Conservation (phyloP, 331 rosid species). For the Prunus yedoensis region DNA sequence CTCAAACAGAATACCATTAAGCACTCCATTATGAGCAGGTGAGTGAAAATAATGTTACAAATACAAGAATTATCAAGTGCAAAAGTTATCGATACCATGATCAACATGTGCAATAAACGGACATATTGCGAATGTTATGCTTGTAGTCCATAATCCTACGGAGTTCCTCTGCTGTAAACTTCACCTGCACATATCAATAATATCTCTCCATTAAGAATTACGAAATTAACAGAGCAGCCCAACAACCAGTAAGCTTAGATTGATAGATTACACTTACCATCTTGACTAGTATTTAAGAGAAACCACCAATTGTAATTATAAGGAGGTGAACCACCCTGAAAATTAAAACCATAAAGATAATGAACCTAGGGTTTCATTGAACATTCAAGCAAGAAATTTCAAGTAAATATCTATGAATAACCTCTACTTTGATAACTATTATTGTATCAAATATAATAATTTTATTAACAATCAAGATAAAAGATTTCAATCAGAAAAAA, state of each 20-base stretch:
- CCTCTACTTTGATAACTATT: not conserved
- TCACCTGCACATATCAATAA: slow-evolving; percentile 54
- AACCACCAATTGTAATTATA: not conserved
- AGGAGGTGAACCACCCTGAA: slow-evolving; percentile 17
- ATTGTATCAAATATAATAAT: not conserved
- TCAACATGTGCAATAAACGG: slow-evolving; percentile 94
- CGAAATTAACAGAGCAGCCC: not conserved
- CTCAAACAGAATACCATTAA: not conserved
- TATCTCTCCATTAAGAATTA: not conserved
- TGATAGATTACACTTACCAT: slow-evolving; percentile 43
- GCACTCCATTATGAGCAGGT: not conserved
- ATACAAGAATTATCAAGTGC: not conserved
- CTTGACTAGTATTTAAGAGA: slow-evolving; percentile 36
- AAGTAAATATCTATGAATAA: not conserved
- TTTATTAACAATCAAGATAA: not conserved
- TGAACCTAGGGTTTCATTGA: not conserved
- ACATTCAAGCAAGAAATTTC: too few relatives aligned
- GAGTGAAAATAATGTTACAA: not conserved
- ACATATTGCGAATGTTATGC: slow-evolving; percentile 87
- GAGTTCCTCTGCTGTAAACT: slow-evolving; percentile 86
- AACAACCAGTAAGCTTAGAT: not conserved
- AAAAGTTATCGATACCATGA: slow-evolving; percentile 49
- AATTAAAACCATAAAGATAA: not conserved
- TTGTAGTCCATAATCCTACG: slow-evolving; percentile 80
- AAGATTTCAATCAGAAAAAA: not conserved